Conservation (phyloP, 345 rosid genomes). For the Dipteronia sinensis region DNA sequence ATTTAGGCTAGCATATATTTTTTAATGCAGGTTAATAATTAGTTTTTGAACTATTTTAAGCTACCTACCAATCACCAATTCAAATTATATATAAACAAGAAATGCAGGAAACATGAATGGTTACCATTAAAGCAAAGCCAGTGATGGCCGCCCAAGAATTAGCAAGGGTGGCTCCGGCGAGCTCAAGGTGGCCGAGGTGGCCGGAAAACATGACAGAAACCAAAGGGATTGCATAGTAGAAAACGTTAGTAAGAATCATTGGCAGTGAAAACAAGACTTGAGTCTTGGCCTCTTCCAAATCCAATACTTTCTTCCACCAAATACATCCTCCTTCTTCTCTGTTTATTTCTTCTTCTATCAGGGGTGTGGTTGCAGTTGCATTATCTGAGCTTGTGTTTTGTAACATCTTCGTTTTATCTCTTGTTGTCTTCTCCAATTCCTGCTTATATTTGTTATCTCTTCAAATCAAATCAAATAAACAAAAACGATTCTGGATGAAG, state of each 20-base stretch:
- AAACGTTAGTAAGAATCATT: slow-evolving; percentile 65
- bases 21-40: no score
- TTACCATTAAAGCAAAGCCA: slow-evolving; percentile 65
- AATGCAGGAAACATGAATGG: no score
- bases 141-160: slow-evolving; percentile 87
- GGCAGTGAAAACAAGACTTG: slow-evolving; percentile 67
- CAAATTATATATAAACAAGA: no score
- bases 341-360: slow-evolving; percentile 17
- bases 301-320: slow-evolving; percentile 44
- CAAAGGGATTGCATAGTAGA: slow-evolving; percentile 52
- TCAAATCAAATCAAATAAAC: no score
- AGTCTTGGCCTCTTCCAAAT: slow-evolving; percentile 52
- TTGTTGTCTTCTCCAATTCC: background rate
- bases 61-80: no score
- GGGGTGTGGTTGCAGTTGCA: slow-evolving; percentile 11
- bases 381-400: background rate
- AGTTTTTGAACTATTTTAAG: no score
- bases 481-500: no score
- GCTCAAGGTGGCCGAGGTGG: slow-evolving; percentile 70
- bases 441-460: no score
- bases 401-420: background rate
- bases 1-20: no score
- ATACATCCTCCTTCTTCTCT: background rate
- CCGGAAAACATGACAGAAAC: slow-evolving; percentile 86
- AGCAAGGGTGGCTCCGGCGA: slow-evolving; percentile 87